phyloP scores from a whole-genome alignment of 2,329 filamentous ascomycete species.

The Ambrosiella xylebori region DNA sequence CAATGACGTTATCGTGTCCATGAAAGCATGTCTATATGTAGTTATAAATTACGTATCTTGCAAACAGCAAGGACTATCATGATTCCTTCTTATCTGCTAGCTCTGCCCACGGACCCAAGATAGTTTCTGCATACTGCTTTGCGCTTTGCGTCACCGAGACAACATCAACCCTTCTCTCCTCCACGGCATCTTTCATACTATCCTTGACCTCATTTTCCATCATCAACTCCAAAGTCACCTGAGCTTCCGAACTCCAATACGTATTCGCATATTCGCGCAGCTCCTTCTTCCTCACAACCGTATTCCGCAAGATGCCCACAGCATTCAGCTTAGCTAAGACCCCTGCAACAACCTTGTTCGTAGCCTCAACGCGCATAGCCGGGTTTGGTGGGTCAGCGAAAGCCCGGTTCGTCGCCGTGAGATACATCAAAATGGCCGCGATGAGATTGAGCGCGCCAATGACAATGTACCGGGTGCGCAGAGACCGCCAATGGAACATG shows the following conservation, averaged over 20 bases:
- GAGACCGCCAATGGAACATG: conserved; percentile 53
- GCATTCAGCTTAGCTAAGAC: conserved; percentile 53
- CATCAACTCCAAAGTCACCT: conserved; percentile 56
- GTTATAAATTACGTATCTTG: not conserved
- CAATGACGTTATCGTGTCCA: not conserved
- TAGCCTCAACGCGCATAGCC: conserved; percentile 47
- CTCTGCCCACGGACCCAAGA: conserved; percentile 16
- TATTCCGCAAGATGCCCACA: conserved; percentile 63
- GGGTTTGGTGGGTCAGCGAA: conserved; percentile 45
- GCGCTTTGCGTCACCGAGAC: conserved; percentile 43
- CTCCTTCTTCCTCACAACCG: conserved; percentile 53
- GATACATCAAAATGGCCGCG: conserved; percentile 51
- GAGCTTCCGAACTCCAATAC: conserved; percentile 70
- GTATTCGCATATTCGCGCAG: conserved; percentile 47
- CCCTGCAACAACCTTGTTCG: conserved; percentile 37
- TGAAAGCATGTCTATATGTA: not conserved
- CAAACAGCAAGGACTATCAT: not conserved
- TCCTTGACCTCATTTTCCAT: conserved; percentile 61
- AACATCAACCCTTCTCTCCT: conserved; percentile 43
- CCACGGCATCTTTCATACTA: conserved; percentile 50
- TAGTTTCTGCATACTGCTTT: conserved; percentile 37
- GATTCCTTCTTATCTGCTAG: conserved; percentile 10
- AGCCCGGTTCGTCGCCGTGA: conserved; percentile 64
- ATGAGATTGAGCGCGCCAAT: conserved; percentile 48
- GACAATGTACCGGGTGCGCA: conserved; percentile 41